Evolutionary conservation across 306 rosid genomes (phyloP), one percentile per base, ranked within the genome.

Genomic region (Lupinus albus): DNA sequence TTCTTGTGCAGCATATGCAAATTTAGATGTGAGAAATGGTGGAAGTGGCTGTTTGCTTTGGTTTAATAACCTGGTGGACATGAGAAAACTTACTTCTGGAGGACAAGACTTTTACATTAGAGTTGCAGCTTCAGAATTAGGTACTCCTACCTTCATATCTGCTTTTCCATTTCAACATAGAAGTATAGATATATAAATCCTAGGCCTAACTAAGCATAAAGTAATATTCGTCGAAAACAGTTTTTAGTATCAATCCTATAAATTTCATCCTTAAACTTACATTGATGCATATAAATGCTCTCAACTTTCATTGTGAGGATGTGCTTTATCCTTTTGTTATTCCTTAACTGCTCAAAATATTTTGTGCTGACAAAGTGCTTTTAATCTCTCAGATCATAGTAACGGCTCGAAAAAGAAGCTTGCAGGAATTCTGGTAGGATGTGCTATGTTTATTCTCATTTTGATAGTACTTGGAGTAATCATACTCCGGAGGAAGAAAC

Each of bases 371-470:
- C 28, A 25, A 2, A 25, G 28, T 25, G 28, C 28, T 25, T 25
- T 25, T 25, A 25, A 25, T 25, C 1, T 25, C 28, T 25, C 28
- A 25, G 28, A 25, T 4, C 28, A 25, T 25, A 25, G n/a, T 14
- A 47, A 33, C 1, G 42, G 59, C 11, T 17, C 32, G 5, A 25
- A 21, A 45, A 77, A 71, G 62, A 30, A 65, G 41, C 71, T 72
- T 7, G 70, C 64, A 14, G 70, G 74, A 42, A 72, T 78, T 65
- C 8, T 78, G 17, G 66, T 20, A 17, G 61, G 63, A 49, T 54
- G 58, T 11, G 8, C 7, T 21, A 2, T 64, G 60, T 54, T 36
- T 71, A 13, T 65, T n/a, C 0, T 49, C 57, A n/a, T 16, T 48
- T 39, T 77, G 54, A 39, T 58, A 49, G 30, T 39, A 46, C 13